Evolutionary conservation across 2,329 filamentous ascomycete genomes (phyloP).

Genomic region (Alternaria sp.): DNA sequence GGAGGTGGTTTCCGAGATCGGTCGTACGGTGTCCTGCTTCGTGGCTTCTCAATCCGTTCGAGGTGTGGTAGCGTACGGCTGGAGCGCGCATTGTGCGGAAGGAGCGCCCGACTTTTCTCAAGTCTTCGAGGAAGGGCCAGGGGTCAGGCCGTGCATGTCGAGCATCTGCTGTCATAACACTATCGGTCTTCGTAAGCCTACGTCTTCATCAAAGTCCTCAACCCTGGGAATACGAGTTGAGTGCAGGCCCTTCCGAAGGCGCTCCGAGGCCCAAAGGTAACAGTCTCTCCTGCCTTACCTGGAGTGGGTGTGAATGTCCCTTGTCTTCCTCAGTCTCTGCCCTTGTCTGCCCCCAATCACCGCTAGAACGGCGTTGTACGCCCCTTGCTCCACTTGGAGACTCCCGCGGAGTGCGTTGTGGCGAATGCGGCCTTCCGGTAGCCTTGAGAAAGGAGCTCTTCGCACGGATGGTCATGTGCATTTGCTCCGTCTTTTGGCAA

Average conservation of each 20-base stretch:
- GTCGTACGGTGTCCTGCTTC: background rate
- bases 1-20: background rate
- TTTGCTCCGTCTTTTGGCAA: background rate
- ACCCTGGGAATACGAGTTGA: background rate
- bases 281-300: background rate
- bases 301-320: background rate
- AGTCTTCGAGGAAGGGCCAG: slow-evolving; percentile 1
- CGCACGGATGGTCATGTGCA: background rate
- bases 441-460: background rate
- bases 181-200: background rate
- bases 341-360: background rate
- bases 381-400: background rate
- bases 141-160: background rate
- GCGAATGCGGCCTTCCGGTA: background rate
- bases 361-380: background rate
- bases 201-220: background rate
- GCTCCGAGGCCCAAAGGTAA: background rate
- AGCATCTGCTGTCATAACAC: background rate
- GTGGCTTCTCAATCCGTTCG: background rate
- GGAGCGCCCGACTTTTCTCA: background rate
- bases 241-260: background rate
- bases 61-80: background rate
- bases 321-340: background rate
- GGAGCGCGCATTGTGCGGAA: background rate
- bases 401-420: background rate